phyloP scores from a whole-genome alignment of 441 rosid species.

The Sinapis alba region DNA sequence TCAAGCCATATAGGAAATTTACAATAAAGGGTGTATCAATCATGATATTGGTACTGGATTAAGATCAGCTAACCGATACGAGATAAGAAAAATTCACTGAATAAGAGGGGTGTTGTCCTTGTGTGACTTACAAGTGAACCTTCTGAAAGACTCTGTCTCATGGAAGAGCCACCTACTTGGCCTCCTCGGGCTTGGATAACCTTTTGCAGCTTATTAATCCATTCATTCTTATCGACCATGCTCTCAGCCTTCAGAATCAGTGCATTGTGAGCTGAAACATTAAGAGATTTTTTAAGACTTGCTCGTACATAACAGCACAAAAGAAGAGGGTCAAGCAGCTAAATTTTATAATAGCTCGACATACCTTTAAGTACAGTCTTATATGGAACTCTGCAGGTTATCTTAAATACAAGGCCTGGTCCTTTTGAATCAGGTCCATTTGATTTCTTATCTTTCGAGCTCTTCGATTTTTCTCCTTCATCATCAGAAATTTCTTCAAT shows the following conservation, averaged over 20 bases:
- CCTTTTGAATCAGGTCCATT: slow-evolving; percentile 70
- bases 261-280: slow-evolving; percentile 70
- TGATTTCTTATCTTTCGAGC: slow-evolving; percentile 73
- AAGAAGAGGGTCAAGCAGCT: slow-evolving; percentile 13
- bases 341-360: not conserved
- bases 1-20: not conserved
- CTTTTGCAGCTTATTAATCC: slow-evolving; percentile 63
- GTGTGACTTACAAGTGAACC: slow-evolving; percentile 80
- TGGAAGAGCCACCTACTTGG: slow-evolving; percentile 48
- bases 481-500: slow-evolving; percentile 72
- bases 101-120: not conserved
- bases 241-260: slow-evolving; percentile 70
- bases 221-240: slow-evolving; percentile 61
- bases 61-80: not conserved
- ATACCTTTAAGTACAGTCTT: slow-evolving; percentile 75
- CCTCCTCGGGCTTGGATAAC: slow-evolving; percentile 61
- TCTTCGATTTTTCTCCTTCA: slow-evolving; percentile 61
- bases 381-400: slow-evolving; percentile 67
- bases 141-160: slow-evolving; percentile 72
- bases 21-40: not conserved
- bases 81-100: not conserved
- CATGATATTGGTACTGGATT: not conserved
- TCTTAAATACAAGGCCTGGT: slow-evolving; percentile 55
- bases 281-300: not conserved
- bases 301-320: not conserved